Base-by-base conservation (phyloP, 2,329 filamentous ascomycete species). In the Juglanconis oblonga region DNA sequence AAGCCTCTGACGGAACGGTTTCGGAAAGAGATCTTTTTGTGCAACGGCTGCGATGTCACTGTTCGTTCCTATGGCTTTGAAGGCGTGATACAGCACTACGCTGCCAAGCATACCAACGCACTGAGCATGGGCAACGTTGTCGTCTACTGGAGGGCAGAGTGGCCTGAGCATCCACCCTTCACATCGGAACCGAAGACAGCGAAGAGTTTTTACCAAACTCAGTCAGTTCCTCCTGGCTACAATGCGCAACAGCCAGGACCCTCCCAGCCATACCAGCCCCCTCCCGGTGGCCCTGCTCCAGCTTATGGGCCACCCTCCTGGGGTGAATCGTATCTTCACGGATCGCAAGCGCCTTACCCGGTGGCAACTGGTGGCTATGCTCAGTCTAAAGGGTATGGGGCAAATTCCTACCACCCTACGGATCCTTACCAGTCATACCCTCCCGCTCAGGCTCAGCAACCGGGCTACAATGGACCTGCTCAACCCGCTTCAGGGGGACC, bases 1-100 rank as follows among this genome's bases (percentile, higher is more conserved):
- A 90, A 87, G 68, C 85, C 85, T 31, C 74, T 85, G 57, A 91
- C 88, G 3, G 87, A 91, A 63, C 74, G 78, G 50, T 81, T 82
- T 66, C 80, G 86, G 66, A 89, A 87, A 68, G 89, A 93, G 58
- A 75, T 93, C 9, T 95, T 95, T 71, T 80, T 90, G 59, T 95
- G 91, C 75, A 87, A 85, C 66, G 83, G 79, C 35, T 92, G 89
- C 70, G 83, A 87, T 52, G 79, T 78, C 53, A 85, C 82, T 65
- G 74, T 77, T 51, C 92, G 90, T 70, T 83, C 82, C 58, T 94
- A 90, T 67, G 87, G 87, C 0, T 90, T 95, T 64, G 89, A 94
- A 73, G 87, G 87, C 8, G 85, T 94, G 33, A 83, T 94, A 50
- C 91, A 95, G 70, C 91, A 96, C 72, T 94, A 87, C 69, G 90